phyloP scores from a whole-genome alignment of 768 basidiomycete genomes.

The Tylopilus sp. region DNA sequence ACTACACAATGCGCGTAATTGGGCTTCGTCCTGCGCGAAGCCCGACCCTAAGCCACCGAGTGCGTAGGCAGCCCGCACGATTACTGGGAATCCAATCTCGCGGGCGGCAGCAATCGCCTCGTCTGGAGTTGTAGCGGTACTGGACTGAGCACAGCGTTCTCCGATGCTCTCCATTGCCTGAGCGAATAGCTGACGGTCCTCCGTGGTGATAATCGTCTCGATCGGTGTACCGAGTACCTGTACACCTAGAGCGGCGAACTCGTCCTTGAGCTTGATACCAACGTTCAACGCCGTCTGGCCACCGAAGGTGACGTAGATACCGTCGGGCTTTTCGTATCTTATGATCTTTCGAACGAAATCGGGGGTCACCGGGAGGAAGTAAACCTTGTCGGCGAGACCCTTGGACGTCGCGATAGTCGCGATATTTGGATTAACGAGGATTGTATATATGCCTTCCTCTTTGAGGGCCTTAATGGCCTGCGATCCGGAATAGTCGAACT shows the following conservation, averaged over 20 bases:
- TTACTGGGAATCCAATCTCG: conserved; percentile 90
- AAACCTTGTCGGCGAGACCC: conserved; percentile 98
- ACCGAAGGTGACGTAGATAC: conserved; percentile 98
- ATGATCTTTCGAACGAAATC: conserved; percentile 98
- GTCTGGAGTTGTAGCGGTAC: conserved; percentile 78
- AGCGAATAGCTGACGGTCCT: conserved; percentile 93
- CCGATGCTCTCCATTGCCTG: conserved; percentile 94
- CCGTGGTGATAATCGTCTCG: conserved; percentile 94
- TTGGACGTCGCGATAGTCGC: conserved; percentile 98
- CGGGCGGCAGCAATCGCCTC: conserved; percentile 83
- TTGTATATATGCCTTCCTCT: conserved; percentile 98
- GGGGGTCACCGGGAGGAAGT: conserved; percentile 97
- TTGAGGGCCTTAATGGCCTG: conserved; percentile 99
- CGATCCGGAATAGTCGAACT: conserved; percentile 99
- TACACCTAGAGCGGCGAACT: conserved; percentile 85
- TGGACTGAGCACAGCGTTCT: conserved; percentile 90
- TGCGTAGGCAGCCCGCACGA: conserved; percentile 95
- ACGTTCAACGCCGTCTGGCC: conserved; percentile 97
- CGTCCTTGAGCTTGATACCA: conserved; percentile 96
- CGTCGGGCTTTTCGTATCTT: conserved; percentile 97
- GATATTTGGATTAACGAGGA: conserved; percentile 98
- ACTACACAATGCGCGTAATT: conserved; percentile 81
- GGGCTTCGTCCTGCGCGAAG: conserved; percentile 92
- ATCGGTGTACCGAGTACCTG: conserved; percentile 96
- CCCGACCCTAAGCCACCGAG: conserved; percentile 94